Conservation (phyloP, 2,329 filamentous ascomycete species). For the Pseudonectria buxi region DNA sequence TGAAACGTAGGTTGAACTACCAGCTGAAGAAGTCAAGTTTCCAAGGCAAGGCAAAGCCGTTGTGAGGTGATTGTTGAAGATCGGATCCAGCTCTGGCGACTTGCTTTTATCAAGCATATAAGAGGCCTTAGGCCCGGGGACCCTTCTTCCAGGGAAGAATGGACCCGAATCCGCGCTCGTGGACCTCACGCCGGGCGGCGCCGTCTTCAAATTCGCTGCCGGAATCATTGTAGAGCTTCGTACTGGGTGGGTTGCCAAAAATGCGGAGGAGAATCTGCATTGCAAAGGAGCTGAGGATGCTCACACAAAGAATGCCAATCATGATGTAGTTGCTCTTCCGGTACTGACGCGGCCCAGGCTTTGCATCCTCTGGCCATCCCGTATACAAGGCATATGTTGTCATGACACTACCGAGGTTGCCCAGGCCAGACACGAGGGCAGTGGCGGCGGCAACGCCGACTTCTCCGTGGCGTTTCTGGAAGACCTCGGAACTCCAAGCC, state of each 20-base stretch:
- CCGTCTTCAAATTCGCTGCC: constrained; percentile 49
- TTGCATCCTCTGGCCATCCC: constrained; percentile 73
- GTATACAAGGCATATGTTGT: constrained; percentile 87
- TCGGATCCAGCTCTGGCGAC: constrained; percentile 8
- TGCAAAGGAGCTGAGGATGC: constrained; percentile 62
- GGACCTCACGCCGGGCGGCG: constrained; percentile 50
- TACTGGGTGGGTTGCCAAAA: constrained; percentile 47
- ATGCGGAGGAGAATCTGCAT: constrained; percentile 62
- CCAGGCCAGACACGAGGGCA: constrained; percentile 78
- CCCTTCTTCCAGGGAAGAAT: constrained; percentile 29
- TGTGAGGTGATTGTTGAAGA: constrained; percentile 25
- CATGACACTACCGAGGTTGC: constrained; percentile 77
- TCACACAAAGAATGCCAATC: constrained; percentile 75
- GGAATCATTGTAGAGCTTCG: constrained; percentile 36
- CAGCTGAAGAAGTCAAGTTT: constrained; percentile 8
- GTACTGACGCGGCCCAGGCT: constrained; percentile 62
- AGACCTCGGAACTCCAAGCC: constrained; percentile 88
- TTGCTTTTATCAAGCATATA: neutral
- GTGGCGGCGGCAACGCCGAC: constrained; percentile 83
- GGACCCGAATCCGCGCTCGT: constrained; percentile 52
- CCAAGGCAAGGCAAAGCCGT: constrained; percentile 3
- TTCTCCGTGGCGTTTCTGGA: constrained; percentile 82
- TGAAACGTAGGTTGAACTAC: constrained; percentile 33
- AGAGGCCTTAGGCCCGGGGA: constrained; percentile 18
- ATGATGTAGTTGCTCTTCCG: constrained; percentile 80